Conservation (phyloP, 1,284 basidiomycete genomes). For the Sanghuangporus weigelae region DNA sequence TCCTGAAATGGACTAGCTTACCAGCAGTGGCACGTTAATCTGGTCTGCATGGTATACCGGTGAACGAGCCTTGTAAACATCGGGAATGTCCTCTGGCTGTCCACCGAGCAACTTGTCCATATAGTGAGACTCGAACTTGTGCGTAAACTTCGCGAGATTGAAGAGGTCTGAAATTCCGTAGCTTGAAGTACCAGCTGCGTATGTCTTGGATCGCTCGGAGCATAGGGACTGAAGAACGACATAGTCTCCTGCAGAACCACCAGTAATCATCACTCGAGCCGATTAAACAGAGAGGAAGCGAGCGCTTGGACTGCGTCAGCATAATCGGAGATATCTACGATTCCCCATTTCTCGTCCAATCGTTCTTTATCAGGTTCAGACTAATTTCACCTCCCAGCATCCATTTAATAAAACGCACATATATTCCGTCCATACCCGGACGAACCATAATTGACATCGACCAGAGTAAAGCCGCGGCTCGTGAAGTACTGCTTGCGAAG, state of each 20-base stretch:
- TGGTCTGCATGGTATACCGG: slow-evolving; percentile 47
- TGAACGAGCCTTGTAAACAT: slow-evolving; percentile 45
- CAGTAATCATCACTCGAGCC: slow-evolving; percentile 53
- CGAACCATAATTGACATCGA: slow-evolving; percentile 67
- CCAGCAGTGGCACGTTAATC: slow-evolving; percentile 45
- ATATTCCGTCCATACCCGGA: slow-evolving; percentile 60
- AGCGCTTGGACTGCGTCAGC: slow-evolving; percentile 47
- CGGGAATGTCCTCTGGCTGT: slow-evolving; percentile 36
- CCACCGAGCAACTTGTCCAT: slow-evolving; percentile 53
- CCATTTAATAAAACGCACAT: slow-evolving; percentile 40
- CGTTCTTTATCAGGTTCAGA: slow-evolving; percentile 32
- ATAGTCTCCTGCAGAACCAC: slow-evolving; percentile 58
- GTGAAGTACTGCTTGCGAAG: slow-evolving; percentile 59
- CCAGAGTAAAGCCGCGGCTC: slow-evolving; percentile 51
- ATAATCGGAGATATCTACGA: slow-evolving; percentile 60
- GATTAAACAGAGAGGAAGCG: slow-evolving; percentile 34
- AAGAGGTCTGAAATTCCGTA: slow-evolving; percentile 55
- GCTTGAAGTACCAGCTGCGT: slow-evolving; percentile 44
- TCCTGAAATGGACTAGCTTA: slow-evolving; percentile 28
- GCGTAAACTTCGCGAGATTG: slow-evolving; percentile 46
- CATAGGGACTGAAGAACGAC: slow-evolving; percentile 45
- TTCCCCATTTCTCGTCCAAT: slow-evolving; percentile 57
- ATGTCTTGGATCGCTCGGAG: slow-evolving; percentile 20
- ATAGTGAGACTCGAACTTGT: slow-evolving; percentile 66
- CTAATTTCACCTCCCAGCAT: slow-evolving; percentile 23